Percentiles rank a stretch among this genome's conserved stretches.
Evolutionary conservation across 805 yeast genomes (phyloP).

Genomic region (Saturnispora diversa): DNA sequence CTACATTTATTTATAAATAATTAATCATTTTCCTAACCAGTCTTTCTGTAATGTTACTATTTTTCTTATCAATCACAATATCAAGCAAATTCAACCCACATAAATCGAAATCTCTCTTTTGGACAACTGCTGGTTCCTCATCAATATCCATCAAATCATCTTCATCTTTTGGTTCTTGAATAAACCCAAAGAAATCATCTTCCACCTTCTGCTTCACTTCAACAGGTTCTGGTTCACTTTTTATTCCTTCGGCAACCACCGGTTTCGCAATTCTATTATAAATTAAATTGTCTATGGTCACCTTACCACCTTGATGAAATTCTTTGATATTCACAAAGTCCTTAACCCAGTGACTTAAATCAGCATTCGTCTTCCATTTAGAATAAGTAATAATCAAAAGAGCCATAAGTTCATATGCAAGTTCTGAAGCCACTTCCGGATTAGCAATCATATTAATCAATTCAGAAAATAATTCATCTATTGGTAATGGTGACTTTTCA

Average conservation of each 20-base stretch:
- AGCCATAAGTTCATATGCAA: slow-evolving; percentile 21
- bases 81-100: slow-evolving; percentile 19
- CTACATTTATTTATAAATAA: background rate
- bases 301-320: slow-evolving; percentile 8
- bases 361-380: slow-evolving; percentile 16
- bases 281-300: slow-evolving; percentile 9
- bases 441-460: slow-evolving; percentile 15
- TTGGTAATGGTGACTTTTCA: background rate
- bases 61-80: slow-evolving; percentile 11
- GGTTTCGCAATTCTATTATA: slow-evolving; percentile 19
- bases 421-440: background rate
- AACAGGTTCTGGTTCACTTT: background rate
- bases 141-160: slow-evolving; percentile 10
- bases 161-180: slow-evolving; percentile 23
- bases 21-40: slow-evolving; percentile 10
- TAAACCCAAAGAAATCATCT: slow-evolving; percentile 26
- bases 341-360: slow-evolving; percentile 18
- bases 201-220: slow-evolving; percentile 19
- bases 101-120: slow-evolving; percentile 11
- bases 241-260: slow-evolving; percentile 7
- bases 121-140: background rate
- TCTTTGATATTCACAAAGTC: slow-evolving; percentile 18
- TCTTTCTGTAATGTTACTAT: slow-evolving; percentile 3
- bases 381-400: slow-evolving; percentile 22
- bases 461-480: slow-evolving; percentile 22